Conservation (phyloP, 306 rosid species). For the Arachis stenosperma region DNA sequence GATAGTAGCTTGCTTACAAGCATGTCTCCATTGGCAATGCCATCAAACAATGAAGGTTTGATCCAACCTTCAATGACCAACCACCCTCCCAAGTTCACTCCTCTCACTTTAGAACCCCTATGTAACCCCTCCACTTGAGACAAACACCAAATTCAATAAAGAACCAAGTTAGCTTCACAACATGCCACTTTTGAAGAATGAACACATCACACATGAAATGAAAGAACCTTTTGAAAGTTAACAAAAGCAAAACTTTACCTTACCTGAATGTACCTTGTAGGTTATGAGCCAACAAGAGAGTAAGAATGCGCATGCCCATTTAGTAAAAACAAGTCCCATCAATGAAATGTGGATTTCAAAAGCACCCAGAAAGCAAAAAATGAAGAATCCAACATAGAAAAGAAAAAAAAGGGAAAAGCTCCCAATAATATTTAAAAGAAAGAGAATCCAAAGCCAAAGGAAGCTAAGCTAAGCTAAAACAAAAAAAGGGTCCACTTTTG, state of each 20-base stretch:
- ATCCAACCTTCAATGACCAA: constrained; percentile 97
- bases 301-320: constrained; percentile 66
- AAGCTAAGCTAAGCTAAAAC: no score
- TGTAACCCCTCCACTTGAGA: constrained; percentile 72
- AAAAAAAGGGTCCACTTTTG: no score
- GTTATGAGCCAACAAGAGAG: constrained; percentile 57
- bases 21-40: constrained; percentile 91
- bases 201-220: constrained; percentile 28
- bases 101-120: constrained; percentile 70
- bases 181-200: constrained; percentile 6
- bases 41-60: constrained; percentile 92
- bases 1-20: constrained; percentile 56
- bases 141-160: constrained; percentile 36
- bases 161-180: constrained; percentile 1
- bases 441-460: constrained; percentile 42
- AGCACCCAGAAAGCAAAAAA: constrained; percentile 45
- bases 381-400: constrained; percentile 49
- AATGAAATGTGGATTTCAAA: constrained; percentile 52
- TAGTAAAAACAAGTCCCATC: constrained; percentile 72
- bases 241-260: constrained; percentile 39
- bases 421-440: constrained; percentile 32
- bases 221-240: constrained; percentile 32
- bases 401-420: constrained; percentile 22
- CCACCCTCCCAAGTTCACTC: constrained; percentile 98
- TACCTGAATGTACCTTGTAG: constrained; percentile 68